phyloP scores from a whole-genome alignment of 2,329 filamentous ascomycete genomes.

The Beauveria caledonica region DNA sequence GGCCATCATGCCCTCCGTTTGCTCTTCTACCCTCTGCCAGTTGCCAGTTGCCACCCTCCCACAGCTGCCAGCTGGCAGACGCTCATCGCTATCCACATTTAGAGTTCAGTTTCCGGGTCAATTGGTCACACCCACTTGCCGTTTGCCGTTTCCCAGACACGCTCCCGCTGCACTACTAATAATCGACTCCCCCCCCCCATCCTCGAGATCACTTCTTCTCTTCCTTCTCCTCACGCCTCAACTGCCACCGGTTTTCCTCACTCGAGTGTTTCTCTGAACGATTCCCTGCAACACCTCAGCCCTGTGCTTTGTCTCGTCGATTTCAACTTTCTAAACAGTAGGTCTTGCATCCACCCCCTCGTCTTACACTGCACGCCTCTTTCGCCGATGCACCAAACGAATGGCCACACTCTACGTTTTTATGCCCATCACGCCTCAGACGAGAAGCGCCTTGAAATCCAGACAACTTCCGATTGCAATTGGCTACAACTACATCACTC shows the following conservation, averaged over 20 bases:
- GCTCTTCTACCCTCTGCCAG: background rate
- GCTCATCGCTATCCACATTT: constrained; percentile 1
- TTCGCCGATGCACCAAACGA: background rate
- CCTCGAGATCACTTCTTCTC: background rate
- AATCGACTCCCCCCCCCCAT: constrained; percentile 6
- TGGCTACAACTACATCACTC: background rate
- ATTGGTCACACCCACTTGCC: constrained; percentile 2
- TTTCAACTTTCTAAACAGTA: background rate
- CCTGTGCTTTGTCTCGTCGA: constrained; percentile 10
- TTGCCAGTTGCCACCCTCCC: background rate
- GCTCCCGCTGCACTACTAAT: constrained; percentile 7
- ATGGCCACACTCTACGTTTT: background rate
- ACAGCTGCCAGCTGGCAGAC: background rate
- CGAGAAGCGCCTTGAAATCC: background rate
- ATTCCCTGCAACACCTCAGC: constrained; percentile 3
- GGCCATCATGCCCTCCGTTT: constrained; percentile 4
- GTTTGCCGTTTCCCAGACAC: constrained; percentile 10
- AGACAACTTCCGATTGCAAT: background rate
- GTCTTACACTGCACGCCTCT: background rate
- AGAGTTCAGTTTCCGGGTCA: background rate
- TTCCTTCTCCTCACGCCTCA: constrained; percentile 7
- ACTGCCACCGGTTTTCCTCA: constrained; percentile 1
- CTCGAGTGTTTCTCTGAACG: constrained; percentile 1
- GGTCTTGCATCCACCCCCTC: background rate
- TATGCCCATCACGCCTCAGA: background rate